Percentiles rank a stretch among this genome's conserved stretches.
These are phyloP conservation scores for Leccinum longicurvipes DNA, from an alignment of 768 basidiomycete genomes.

Conservation along the genomic window DNA sequence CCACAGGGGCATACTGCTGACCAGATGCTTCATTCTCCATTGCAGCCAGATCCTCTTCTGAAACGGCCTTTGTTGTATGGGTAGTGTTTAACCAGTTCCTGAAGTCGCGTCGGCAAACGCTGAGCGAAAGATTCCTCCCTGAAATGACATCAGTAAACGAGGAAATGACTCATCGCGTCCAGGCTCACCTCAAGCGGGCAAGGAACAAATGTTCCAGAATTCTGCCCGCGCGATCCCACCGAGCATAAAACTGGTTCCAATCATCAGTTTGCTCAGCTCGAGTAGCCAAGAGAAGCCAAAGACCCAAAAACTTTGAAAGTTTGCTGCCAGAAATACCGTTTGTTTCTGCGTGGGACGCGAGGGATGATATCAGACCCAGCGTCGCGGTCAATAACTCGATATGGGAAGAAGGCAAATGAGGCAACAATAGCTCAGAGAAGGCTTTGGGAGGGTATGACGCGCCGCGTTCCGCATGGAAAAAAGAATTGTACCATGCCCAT, in stretches of 20 bases:
- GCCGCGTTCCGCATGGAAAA: slow-evolving; percentile 56
- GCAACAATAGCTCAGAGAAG: slow-evolving; percentile 59
- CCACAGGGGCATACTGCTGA: too few species aligned
- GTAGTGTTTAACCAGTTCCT: slow-evolving; percentile 67
- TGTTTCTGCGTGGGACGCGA: slow-evolving; percentile 68
- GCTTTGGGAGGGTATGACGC: slow-evolving; percentile 60
- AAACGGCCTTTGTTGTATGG: slow-evolving; percentile 45
- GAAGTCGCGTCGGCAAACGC: slow-evolving; percentile 65
- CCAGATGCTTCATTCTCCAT: too few species aligned
- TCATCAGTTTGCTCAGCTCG: slow-evolving; percentile 50
- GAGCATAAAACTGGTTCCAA: slow-evolving; percentile 62
- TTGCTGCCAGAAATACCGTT: slow-evolving; percentile 79
- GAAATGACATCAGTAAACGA: slow-evolving; percentile 3
- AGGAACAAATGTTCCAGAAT: slow-evolving; percentile 77
- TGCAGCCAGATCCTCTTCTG: slow-evolving; percentile 44
- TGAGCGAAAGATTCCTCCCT: slow-evolving; percentile 58
- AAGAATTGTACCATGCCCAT: slow-evolving; percentile 67
- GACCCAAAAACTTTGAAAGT: slow-evolving; percentile 65
- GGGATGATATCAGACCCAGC: slow-evolving; percentile 61
- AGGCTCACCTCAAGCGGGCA: slow-evolving; percentile 59
- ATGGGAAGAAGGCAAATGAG: slow-evolving; percentile 58
- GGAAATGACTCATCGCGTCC: not conserved
- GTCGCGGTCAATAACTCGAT: slow-evolving; percentile 54
- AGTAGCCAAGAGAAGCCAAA: slow-evolving; percentile 63
- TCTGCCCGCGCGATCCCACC: slow-evolving; percentile 73